Evolutionary conservation across 176 grass and related monocot species (phyloP).

Genomic region (maize (Zea mays)): Zm-B73-REFERENCE-NAM-5.0 NC_050096.1:303597501-303598000

Average conservation of each 20-base stretch:
- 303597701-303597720: background rate
- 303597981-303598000: background rate
- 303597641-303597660: background rate
- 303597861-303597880: too few species aligned
- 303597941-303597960: conserved; percentile 99
- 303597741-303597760: background rate
- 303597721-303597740: background rate
- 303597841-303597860: too few species aligned
- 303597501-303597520: background rate
- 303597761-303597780: too few species aligned
- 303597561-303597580: background rate
- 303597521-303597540: background rate
- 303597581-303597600: background rate
- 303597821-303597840: too few species aligned
- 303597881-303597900: too few species aligned
- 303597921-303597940: conserved; percentile 99
- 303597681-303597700: background rate
- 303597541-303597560: background rate
- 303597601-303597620: background rate
- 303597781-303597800: too few species aligned
- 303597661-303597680: background rate
- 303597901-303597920: conserved; percentile 42
- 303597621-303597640: background rate
- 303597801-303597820: too few species aligned
- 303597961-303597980: conserved; percentile 98